Percentiles rank a stretch among this genome's conserved stretches.
Evolutionary conservation across 1,139 yeast genomes (phyloP).

Genomic region (Debaryomyces sp.): DNA sequence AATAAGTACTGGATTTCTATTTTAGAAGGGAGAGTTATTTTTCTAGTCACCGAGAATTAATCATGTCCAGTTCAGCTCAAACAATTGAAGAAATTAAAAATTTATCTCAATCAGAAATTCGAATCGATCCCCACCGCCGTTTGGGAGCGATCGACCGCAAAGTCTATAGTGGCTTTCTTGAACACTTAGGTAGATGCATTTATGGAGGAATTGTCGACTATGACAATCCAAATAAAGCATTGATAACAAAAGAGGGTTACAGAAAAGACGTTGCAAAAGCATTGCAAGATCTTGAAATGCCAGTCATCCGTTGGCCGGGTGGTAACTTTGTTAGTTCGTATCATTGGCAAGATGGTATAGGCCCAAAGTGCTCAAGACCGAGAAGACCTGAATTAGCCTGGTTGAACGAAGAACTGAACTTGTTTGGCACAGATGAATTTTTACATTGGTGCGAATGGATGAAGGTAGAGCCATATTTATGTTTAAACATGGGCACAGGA

Average conservation of each 20-base stretch:
- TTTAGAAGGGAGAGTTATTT: not conserved
- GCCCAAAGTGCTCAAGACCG: constrained; percentile 29
- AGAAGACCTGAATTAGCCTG: constrained; percentile 35
- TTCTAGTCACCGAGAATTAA: constrained; percentile 10
- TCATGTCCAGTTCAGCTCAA: constrained; percentile 11
- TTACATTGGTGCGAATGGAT: constrained; percentile 31
- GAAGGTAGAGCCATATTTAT: constrained; percentile 30
- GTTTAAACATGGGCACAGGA: constrained; percentile 38
- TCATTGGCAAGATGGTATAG: constrained; percentile 37
- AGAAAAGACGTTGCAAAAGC: constrained; percentile 30
- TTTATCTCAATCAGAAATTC: constrained; percentile 11
- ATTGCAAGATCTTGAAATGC: constrained; percentile 29
- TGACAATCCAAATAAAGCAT: constrained; percentile 16
- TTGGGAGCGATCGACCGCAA: constrained; percentile 24
- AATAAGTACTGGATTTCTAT: not conserved
- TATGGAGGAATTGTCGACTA: constrained; percentile 37
- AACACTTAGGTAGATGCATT: constrained; percentile 35
- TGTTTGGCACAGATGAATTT: constrained; percentile 36
- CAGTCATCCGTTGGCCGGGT: constrained; percentile 37
- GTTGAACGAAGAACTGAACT: constrained; percentile 30
- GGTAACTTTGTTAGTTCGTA: constrained; percentile 35
- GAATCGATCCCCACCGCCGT: constrained; percentile 21
- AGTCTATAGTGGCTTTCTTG: constrained; percentile 33
- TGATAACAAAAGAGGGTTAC: constrained; percentile 25
- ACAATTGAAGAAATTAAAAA: not conserved